Conservation (phyloP, 345 rosid genomes). For the Psidium friedrichsthalianum region DNA sequence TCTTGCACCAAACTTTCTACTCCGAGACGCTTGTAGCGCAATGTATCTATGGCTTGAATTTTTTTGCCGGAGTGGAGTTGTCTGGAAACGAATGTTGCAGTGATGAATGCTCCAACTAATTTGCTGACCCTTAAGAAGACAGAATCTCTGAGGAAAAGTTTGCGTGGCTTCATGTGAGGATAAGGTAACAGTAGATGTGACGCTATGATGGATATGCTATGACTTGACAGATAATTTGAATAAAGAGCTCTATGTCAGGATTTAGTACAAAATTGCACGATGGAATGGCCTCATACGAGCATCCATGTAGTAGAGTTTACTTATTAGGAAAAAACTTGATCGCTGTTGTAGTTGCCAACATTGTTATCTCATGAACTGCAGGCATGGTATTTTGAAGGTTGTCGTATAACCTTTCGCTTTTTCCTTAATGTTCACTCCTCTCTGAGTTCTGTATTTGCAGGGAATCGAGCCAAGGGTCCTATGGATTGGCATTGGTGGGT, state of each 20-base stretch:
- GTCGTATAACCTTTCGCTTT: background rate
- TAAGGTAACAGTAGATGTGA: background rate
- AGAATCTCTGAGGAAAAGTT: background rate
- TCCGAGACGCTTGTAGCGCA: background rate
- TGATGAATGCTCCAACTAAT: background rate
- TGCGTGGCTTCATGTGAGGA: background rate
- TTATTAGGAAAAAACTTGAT: background rate
- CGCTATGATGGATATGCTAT: background rate
- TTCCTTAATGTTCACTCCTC: background rate
- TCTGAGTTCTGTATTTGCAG: constrained; percentile 17
- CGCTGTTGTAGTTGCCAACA: background rate
- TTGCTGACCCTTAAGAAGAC: background rate
- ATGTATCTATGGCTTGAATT: background rate
- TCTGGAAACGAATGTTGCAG: background rate
- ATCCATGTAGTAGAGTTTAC: background rate
- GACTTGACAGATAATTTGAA: background rate
- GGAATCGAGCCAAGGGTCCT: constrained; percentile 81
- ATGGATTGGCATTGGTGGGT: constrained; percentile 94
- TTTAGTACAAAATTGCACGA: background rate
- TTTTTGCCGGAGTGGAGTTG: background rate
- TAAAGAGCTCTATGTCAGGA: background rate
- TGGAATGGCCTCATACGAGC: background rate
- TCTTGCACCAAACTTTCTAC: background rate
- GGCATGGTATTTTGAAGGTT: background rate
- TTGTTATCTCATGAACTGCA: background rate